Base-by-base conservation (phyloP, 2,329 filamentous ascomycete genomes). In the Ascochyta clinopodiicola region DNA sequence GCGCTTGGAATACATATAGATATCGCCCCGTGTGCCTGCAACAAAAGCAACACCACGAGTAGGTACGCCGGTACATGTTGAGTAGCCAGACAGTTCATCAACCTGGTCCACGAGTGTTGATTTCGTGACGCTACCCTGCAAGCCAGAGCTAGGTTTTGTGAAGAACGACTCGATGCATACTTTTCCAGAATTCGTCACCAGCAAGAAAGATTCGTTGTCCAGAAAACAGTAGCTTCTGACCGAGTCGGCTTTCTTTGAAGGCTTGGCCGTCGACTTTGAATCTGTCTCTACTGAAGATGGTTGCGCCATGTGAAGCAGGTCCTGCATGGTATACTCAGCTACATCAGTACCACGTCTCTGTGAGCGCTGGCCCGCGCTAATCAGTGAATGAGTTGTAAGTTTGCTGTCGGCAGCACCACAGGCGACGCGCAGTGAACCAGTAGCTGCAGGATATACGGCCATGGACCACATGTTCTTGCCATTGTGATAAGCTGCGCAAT, bases 391-490 rank as follows among this genome's bases (percentile, higher is more conserved):
- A 13, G 61, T 57, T 8, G 72, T 72, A 38, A 89, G 78, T 29
- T 82, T 81, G 15, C 92, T 89, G 75, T 99, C 95, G 10, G 91
- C 89, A n/a, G 91, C 95, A 12, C 95, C 95, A 2, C 62, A 63
- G 22, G 64, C 50, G 8, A 73, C 57, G 9, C 62, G 53, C 24
- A 59, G 54, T 10, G 44, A n/a, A 19, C 55, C 56, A 29, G 46
- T 25, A 2, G 38, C 12, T 31, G 44, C 32, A 10, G 38, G 29
- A 17, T 47, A 58, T 1, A 69, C 49, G 9, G 58, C 46, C 54
- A 67, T 47, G 0, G 92, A 88, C 93, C 94, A 98, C 6, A 98
- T 87, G 70, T 97, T 92, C 75, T 97, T 99, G 6, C 95, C 95
- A 31, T 80, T 82, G 70, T 98, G 93, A 56, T 86, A 84, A 2